These are phyloP conservation scores for Retiboletus flavoniger DNA, from an alignment of 1,284 basidiomycete genomes.

Conservation along the genomic window DNA sequence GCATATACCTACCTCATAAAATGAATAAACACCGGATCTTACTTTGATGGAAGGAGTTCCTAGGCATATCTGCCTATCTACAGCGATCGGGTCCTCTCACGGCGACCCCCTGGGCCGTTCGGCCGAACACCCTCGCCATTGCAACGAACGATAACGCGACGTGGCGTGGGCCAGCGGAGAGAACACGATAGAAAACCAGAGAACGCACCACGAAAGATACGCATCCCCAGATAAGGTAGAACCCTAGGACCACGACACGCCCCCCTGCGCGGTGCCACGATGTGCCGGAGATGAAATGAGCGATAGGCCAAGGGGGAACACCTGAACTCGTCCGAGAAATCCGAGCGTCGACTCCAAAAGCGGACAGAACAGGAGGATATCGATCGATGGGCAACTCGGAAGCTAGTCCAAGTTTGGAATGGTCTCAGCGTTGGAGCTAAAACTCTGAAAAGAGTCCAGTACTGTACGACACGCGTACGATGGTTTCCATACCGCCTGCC, in stretches of 20 bases:
- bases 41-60: not conserved
- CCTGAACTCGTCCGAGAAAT: not conserved
- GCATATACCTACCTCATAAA: not conserved
- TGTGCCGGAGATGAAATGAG: not conserved
- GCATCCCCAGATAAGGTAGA: slow-evolving; percentile 7
- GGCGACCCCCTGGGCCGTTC: not conserved
- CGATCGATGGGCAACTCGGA: not conserved
- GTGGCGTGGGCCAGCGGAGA: slow-evolving; percentile 7
- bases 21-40: slow-evolving; percentile 10
- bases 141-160: not conserved
- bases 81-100: not conserved
- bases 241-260: not conserved
- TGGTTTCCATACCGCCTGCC: not conserved
- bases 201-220: not conserved
- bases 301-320: not conserved
- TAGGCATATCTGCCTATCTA: slow-evolving; percentile 5
- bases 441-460: not conserved
- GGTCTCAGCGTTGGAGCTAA: not conserved
- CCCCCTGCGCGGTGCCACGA: not conserved
- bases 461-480: not conserved
- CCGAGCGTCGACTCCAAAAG: not conserved
- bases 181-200: slow-evolving; percentile 8
- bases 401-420: not conserved
- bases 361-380: too few species aligned
- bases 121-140: not conserved